Evolutionary conservation across 805 yeast species (phyloP).

Genomic region (Yarrowia porcina): DNA sequence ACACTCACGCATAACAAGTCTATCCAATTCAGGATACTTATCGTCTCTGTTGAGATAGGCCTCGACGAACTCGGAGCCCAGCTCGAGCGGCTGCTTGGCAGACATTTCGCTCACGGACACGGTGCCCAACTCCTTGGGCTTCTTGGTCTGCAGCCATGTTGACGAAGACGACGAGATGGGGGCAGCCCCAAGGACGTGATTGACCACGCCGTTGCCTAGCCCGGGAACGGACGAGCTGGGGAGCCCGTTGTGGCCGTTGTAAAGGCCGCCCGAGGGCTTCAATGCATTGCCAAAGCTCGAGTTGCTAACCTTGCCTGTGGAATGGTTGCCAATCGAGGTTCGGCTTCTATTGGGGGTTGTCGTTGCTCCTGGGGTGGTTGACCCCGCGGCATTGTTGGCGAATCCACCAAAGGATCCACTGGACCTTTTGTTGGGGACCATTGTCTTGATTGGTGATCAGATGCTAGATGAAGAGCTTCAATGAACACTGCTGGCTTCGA

Average conservation of each 20-base stretch:
- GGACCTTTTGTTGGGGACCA: conserved; percentile 24
- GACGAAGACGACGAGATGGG: conserved; percentile 12
- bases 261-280: not conserved
- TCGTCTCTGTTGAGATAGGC: conserved; percentile 34
- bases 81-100: conserved; percentile 30
- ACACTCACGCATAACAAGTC: conserved; percentile 33
- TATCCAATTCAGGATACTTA: conserved; percentile 39
- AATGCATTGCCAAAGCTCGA: conserved; percentile 22
- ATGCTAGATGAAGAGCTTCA: conserved; percentile 15
- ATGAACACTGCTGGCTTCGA: conserved; percentile 5
- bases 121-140: conserved; percentile 25
- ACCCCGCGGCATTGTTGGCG: not conserved
- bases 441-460: conserved; percentile 2
- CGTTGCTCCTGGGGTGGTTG: not conserved
- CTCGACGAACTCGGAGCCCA: conserved; percentile 35
- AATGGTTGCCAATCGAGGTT: not conserved
- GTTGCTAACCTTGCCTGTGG: conserved; percentile 19
- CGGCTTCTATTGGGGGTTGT: conserved; percentile 18
- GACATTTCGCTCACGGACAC: conserved; percentile 18
- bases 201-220: conserved; percentile 1
- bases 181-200: conserved; percentile 13
- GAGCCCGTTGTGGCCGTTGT: conserved; percentile 2
- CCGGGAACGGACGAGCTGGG: conserved; percentile 4
- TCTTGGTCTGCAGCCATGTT: conserved; percentile 15
- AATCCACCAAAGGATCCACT: conserved; percentile 24